Evolutionary conservation across 345 rosid genomes (phyloP).

Genomic region (Salix caprea): DNA sequence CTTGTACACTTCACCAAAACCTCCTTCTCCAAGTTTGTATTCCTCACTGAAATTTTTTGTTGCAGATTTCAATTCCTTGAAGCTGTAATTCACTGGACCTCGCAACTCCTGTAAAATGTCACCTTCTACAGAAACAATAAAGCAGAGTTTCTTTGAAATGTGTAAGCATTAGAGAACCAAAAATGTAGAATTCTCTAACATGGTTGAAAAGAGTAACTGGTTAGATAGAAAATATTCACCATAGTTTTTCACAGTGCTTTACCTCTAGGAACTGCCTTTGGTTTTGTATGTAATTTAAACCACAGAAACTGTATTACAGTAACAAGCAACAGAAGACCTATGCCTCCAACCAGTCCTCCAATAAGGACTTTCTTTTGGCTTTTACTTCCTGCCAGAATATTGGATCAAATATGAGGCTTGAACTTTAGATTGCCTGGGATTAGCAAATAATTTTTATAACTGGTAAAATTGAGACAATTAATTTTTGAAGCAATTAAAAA

Average conservation of each 20-base stretch:
- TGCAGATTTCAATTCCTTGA: slow-evolving; percentile 39
- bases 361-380: slow-evolving; percentile 28
- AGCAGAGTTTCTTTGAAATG: not conserved
- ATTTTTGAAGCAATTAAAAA: no score
- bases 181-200: no score
- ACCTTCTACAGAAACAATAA: slow-evolving; percentile 9
- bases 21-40: slow-evolving; percentile 48
- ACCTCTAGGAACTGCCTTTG: slow-evolving; percentile 24
- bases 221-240: not conserved
- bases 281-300: slow-evolving; percentile 20
- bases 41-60: slow-evolving; percentile 35
- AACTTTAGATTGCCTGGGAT: no score
- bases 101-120: slow-evolving; percentile 37
- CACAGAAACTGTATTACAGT: slow-evolving; percentile 19
- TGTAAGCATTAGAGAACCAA: no score
- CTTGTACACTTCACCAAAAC: slow-evolving; percentile 52
- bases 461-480: no score
- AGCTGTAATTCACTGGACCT: slow-evolving; percentile 40
- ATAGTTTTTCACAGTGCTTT: not conserved
- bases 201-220: no score
- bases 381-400: slow-evolving; percentile 16
- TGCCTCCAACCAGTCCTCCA: slow-evolving; percentile 42
- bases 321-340: slow-evolving; percentile 13
- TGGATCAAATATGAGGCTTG: no score
- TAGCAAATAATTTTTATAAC: no score